A percentile compares a stretch with the other conserved stretches of the same genome.
These are phyloP conservation scores for Pelargonium nanum DNA, from an alignment of 345 rosid species.

Conservation along the genomic window DNA sequence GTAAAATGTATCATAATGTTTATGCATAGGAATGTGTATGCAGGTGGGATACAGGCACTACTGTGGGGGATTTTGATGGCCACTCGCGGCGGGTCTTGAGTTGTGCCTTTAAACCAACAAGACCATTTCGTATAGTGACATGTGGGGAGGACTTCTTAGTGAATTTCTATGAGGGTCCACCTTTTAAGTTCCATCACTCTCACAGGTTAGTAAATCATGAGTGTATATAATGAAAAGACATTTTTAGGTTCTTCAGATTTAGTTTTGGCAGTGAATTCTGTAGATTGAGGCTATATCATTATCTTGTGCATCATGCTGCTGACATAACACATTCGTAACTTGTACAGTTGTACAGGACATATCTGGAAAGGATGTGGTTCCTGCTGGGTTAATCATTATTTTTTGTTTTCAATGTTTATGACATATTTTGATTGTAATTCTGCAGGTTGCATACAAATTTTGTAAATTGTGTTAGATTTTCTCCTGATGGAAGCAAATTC, in stretches of 20 bases:
- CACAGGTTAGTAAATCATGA: slow-evolving; percentile 40
- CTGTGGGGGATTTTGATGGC: slow-evolving; percentile 92
- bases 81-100: slow-evolving; percentile 85
- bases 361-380: background rate
- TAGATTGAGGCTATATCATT: too few relatives aligned
- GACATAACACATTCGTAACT: too few relatives aligned
- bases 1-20: too few relatives aligned
- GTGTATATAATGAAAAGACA: too few relatives aligned
- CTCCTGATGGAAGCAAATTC: slow-evolving; percentile 90
- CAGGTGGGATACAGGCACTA: slow-evolving; percentile 98
- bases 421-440: background rate
- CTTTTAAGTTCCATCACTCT: slow-evolving; percentile 87
- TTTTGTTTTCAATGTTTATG: background rate
- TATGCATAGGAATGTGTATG: slow-evolving; percentile 1
- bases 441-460: slow-evolving; percentile 86
- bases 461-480: slow-evolving; percentile 83
- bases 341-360: too few relatives aligned
- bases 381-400: background rate
- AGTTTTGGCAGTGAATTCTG: too few relatives aligned
- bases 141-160: slow-evolving; percentile 92
- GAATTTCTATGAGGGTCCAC: slow-evolving; percentile 95
- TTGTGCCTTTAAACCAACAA: slow-evolving; percentile 81
- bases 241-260: too few relatives aligned
- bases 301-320: too few relatives aligned
- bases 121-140: slow-evolving; percentile 84